Percentiles rank a stretch among this genome's conserved stretches.
phyloP scores from a whole-genome alignment of 129 eudicot genomes.

The Artemisia tridentata region DNA sequence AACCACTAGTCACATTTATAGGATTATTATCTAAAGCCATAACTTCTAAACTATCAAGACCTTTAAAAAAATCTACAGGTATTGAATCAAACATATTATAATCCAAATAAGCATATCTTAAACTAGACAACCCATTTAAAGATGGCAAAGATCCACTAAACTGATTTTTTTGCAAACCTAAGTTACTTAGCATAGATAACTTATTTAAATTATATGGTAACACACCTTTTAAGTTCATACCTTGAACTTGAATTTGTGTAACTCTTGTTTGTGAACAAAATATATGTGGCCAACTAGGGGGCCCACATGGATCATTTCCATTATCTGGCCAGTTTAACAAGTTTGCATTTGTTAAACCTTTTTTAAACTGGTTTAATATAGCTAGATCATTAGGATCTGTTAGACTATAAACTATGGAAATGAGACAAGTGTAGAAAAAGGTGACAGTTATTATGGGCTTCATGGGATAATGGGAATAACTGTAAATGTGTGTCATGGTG shows the following conservation, averaged over 20 bases:
- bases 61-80: constrained; percentile 77
- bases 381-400: constrained; percentile 87
- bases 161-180: constrained; percentile 80
- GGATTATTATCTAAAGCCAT: constrained; percentile 80
- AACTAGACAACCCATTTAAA: constrained; percentile 58
- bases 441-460: constrained; percentile 11
- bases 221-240: constrained; percentile 69
- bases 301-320: constrained; percentile 88
- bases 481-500: constrained; percentile 16
- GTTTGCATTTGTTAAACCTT: constrained; percentile 76
- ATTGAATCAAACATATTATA: constrained; percentile 64
- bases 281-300: constrained; percentile 76
- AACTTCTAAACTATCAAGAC: constrained; percentile 68
- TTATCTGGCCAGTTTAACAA: constrained; percentile 79
- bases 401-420: constrained; percentile 33
- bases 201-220: constrained; percentile 65
- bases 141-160: constrained; percentile 78
- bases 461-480: neutral
- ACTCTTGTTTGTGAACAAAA: constrained; percentile 61
- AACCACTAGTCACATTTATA: constrained; percentile 63
- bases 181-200: constrained; percentile 58
- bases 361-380: constrained; percentile 58
- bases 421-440: constrained; percentile 10
- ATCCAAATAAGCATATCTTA: constrained; percentile 76
- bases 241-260: constrained; percentile 82